Base-by-base conservation (phyloP, 2,329 filamentous ascomycete genomes). In the Rachicladosporium sp. region DNA sequence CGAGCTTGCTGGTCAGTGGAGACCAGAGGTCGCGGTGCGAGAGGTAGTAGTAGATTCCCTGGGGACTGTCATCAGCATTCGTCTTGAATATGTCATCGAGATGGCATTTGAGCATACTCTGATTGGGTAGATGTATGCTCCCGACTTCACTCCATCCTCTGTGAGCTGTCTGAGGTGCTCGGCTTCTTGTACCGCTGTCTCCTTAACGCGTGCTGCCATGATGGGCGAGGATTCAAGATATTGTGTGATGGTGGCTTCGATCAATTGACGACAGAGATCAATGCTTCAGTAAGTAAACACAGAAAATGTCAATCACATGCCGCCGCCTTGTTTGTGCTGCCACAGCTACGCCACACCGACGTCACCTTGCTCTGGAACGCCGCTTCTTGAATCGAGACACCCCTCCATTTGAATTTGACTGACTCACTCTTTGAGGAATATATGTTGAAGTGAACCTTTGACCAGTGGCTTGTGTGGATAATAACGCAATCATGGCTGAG, bases 61-160 rank as follows among this genome's bases (percentile, higher is more conserved):
- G 41, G 10, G 8, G 7, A 31, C 7, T 8, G 35, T 42, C 12
- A 45, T 13, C 27, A 9, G 4, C n/a, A 35, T 43, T 27, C 33
- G 27, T 31, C 7, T 29, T 11, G 29, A 12, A 5, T 4, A 6
- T 13, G 6, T 12, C 3, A 23, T 29, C n/a, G 29, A 36, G 11
- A n/a, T 11, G 6, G 33, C 21, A 9, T 33, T 33, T 32, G 15
- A 19, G 31, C 52, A 42, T 58, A 72, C 74, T 60, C 74, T 87
- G 62, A 95, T 70, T 19, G 89, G 89, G 62, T 94, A 95, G 46
- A 93, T 62, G 57, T 91, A 94, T 15, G 87, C 76, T 36, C 78
- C 76, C 47, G 86, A 93, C 51, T 70, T 76, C 37, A 78, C 74
- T 27, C 85, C 83, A 53, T 85, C 76, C 31, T 70, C 63, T 32